Base-by-base conservation (phyloP, 441 rosid species). In the Syzygium malaccense region DNA sequence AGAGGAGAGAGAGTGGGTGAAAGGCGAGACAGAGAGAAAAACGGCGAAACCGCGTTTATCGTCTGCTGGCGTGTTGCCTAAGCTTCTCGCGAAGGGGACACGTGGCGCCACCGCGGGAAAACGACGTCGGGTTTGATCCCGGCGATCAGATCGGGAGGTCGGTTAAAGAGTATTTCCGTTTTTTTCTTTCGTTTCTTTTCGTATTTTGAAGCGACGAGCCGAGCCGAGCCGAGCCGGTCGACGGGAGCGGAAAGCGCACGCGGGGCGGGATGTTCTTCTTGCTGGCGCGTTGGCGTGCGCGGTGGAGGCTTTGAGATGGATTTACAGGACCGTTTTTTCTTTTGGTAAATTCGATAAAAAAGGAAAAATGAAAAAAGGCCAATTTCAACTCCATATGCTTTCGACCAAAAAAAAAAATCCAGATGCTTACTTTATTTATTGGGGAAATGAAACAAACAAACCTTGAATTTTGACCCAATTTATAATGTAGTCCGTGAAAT, bases 1-100 rank as follows among this genome's bases (percentile, higher is more conserved):
- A 56, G 8, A 51, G 86, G 32, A 60, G 33, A 80, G 87, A 75
- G 41, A 49, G 55, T 15, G 75, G 57, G 89, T 55, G 86, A 64
- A 88, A 57, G 19, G 33, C 87, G 54, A 33, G 30, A 15, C 32
- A 57, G 54, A 28, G 37, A 30, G 68, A 57, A 17, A 62, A 87
- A 90, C 90, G 89, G 87, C 88, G 10, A 88, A 58, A 88, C 86
- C 92, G 93, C 91, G 90, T 89, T 58, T 56, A 51, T 84, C 87
- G 64, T 90, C 55, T 41, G 33, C 86, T 86, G 86, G 91, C 91
- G 92, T 89, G 62, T 17, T 17, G 1, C 23, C 25, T 15, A 91
- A 87, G 94, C 91, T 55, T 41, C 33, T 37, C 6, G 25, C 7
- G 14, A 51, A 51, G 15, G 41, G 41, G 86, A 86, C 85, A 86